Evolutionary conservation across 305 asterid species (phyloP), one percentile per base, ranked within the genome.

Genomic region (Salvia sclarea): DNA sequence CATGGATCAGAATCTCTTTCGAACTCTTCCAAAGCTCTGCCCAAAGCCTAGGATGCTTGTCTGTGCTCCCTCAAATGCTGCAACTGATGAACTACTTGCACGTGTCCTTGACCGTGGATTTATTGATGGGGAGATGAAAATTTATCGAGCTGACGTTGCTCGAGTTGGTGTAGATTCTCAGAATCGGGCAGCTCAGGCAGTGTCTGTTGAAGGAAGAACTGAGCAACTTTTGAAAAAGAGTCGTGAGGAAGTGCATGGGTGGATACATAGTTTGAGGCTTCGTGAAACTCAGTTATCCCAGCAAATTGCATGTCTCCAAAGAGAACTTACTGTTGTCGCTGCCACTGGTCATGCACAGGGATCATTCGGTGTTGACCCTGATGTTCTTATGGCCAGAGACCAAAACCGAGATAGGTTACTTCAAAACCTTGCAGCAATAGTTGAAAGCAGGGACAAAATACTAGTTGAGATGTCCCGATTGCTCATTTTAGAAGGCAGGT

Each of bases 61-160:
- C n/a, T 95, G 99, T 77, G 99, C 99, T 71, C 99, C 98, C 64
- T 95, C 99, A 37, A 95, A 95, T 83, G 97, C 99, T 40, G 99
- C 99, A 37, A 92, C 99, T 38, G 99, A 95, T 61, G 99, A 95
- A 79, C 81, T 95, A 71, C 95, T 95, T 69, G 60, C 98, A 11
- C 96, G 99, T 78, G 99, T 95, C 63, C 97, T 95, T 67, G 98
- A 91, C 75, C 96, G 97, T 76, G 99, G 99, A 55, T 95, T 95
- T 70, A 88, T 95, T 79, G 99, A 95, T 43, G 99, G 99, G 17
- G 99, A 95, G 87, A 91, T 95, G 99, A 95, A 88, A 80, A 88
- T 89, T 52, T 95, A 95, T 81, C 90, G 98, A 17, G 98, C 99
- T 1, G 97, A 95, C 71, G 98, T 89, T 43, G 98, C 98, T 56